Conservation (phyloP, 768 basidiomycete species). For the Russula griseocarnosa region DNA sequence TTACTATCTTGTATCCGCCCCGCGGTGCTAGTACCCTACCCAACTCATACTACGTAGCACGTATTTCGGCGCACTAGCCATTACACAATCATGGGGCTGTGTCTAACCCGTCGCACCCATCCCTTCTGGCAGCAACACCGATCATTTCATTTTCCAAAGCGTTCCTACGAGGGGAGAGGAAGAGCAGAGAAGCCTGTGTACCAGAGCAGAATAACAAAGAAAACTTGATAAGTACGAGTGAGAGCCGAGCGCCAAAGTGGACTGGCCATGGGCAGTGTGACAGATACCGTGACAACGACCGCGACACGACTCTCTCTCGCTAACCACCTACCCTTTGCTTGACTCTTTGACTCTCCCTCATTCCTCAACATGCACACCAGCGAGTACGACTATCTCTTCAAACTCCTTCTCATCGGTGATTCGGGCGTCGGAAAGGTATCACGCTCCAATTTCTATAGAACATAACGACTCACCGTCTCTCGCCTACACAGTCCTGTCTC, state of each 20-base stretch:
- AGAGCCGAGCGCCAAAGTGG: no score
- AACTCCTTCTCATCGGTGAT: slow-evolving; percentile 91
- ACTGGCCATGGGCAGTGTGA: no score
- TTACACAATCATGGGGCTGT: slow-evolving; percentile 45
- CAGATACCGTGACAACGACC: slow-evolving; percentile 43
- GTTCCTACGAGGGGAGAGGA: slow-evolving; percentile 37
- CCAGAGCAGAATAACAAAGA: no score
- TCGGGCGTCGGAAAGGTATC: slow-evolving; percentile 91
- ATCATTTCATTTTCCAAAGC: slow-evolving; percentile 47
- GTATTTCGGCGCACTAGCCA: slow-evolving; percentile 38
- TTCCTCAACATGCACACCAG: slow-evolving; percentile 71
- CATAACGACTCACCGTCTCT: slow-evolving; percentile 7
- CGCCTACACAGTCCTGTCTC: slow-evolving; percentile 79
- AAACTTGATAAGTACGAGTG: no score
- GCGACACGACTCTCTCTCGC: slow-evolving; percentile 12
- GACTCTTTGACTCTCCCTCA: slow-evolving; percentile 20
- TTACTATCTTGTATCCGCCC: slow-evolving; percentile 50
- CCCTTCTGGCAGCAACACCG: slow-evolving; percentile 32
- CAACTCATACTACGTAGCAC: slow-evolving; percentile 42
- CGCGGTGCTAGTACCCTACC: slow-evolving; percentile 41
- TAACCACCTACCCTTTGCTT: slow-evolving; percentile 16
- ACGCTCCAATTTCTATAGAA: slow-evolving; percentile 29
- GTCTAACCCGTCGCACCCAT: slow-evolving; percentile 34
- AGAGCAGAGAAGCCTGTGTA: no score
- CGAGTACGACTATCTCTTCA: slow-evolving; percentile 96